Evolutionary conservation across 2,329 filamentous ascomycete genomes (phyloP).

Genomic region (Leptoxyphium fumago): DNA sequence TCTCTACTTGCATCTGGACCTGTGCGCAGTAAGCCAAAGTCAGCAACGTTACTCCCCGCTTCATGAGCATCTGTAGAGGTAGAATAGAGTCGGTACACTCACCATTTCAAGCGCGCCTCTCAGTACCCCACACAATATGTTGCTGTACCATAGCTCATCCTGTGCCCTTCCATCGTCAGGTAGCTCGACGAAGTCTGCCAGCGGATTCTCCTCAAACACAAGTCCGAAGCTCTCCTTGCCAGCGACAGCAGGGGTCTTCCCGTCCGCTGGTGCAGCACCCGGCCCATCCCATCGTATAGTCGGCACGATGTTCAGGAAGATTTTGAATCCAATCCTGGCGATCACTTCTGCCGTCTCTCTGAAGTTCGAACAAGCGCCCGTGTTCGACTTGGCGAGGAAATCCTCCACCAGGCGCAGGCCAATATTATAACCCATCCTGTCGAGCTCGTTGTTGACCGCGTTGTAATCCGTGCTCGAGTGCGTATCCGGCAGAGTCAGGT

Average conservation of each 20-base stretch:
- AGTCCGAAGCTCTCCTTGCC: constrained; percentile 60
- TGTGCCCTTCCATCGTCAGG: constrained; percentile 92
- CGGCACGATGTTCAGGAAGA: constrained; percentile 93
- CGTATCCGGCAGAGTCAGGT: constrained; percentile 41
- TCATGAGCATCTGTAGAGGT: background rate
- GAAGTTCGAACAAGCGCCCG: constrained; percentile 80
- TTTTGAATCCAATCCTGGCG: constrained; percentile 96
- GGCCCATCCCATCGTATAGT: constrained; percentile 82
- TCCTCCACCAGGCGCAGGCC: constrained; percentile 91
- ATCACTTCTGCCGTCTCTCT: constrained; percentile 95
- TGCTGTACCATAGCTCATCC: constrained; percentile 96
- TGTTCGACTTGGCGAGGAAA: constrained; percentile 89
- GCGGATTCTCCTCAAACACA: constrained; percentile 89
- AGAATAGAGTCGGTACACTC: constrained; percentile 9
- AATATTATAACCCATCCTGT: constrained; percentile 99
- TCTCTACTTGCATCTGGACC: constrained; percentile 95
- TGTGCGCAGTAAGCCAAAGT: constrained; percentile 16
- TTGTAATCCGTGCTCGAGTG: constrained; percentile 65
- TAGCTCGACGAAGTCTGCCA: constrained; percentile 93
- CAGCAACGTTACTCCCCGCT: constrained; percentile 2
- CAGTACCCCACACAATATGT: constrained; percentile 86
- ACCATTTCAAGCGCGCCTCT: constrained; percentile 94
- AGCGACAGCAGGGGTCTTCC: background rate
- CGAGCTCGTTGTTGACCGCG: constrained; percentile 93
- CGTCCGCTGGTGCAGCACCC: background rate